Conservation (phyloP, 495 filamentous ascomycete species). For the Hypoxylon lenormandii region DNA sequence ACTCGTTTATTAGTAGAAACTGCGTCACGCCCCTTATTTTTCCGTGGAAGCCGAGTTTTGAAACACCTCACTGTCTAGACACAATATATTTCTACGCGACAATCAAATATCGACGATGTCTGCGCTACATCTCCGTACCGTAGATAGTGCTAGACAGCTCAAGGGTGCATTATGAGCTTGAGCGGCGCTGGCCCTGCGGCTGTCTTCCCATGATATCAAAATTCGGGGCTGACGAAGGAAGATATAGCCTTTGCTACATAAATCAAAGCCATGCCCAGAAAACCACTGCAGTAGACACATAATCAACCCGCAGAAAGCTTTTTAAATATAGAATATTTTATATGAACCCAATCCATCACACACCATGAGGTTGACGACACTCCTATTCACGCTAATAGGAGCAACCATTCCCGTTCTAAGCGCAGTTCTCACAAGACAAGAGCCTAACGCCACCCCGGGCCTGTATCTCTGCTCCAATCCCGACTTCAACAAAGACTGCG, state of each 20-base stretch:
- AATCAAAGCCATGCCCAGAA: neutral
- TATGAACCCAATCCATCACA: neutral
- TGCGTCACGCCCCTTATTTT: too few species aligned
- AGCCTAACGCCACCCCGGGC: constrained; percentile 29
- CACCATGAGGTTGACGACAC: constrained; percentile 18
- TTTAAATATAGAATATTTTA: too few species aligned
- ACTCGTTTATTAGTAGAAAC: too few species aligned
- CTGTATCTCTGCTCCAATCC: constrained; percentile 43
- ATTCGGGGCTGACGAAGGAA: neutral
- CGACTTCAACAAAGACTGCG: constrained; percentile 39
- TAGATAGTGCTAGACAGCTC: neutral
- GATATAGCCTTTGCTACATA: neutral
- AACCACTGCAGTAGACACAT: neutral
- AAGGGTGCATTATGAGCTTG: neutral
- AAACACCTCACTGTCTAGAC: too few species aligned
- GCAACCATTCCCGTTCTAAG: neutral
- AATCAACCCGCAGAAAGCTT: too few species aligned
- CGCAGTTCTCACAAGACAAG: constrained; percentile 17
- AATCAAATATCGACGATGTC: too few species aligned
- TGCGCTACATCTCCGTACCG: too few species aligned
- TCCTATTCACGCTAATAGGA: constrained; percentile 11
- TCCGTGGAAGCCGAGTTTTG: too few species aligned
- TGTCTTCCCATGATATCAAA: neutral
- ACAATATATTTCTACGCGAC: too few species aligned
- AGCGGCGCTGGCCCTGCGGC: neutral